Conservation (phyloP, 2,329 filamentous ascomycete genomes). For the Penicillium sclerotigenum region DNA sequence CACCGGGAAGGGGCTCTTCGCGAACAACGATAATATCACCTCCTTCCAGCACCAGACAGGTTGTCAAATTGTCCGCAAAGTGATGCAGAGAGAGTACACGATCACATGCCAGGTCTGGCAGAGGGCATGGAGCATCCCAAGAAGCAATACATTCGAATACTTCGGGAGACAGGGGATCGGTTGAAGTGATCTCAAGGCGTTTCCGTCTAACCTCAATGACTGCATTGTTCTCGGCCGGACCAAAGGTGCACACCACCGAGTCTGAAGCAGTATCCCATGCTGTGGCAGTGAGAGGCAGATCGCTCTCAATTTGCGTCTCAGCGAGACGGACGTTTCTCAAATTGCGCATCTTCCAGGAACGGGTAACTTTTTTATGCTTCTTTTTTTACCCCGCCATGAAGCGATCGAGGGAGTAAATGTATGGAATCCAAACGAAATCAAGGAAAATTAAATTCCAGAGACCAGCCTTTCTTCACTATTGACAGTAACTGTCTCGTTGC, state of each 20-base stretch:
- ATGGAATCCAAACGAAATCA: not conserved
- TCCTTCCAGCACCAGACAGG: conserved; percentile 79
- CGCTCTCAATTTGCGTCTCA: conserved; percentile 58
- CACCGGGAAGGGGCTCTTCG: conserved; percentile 63
- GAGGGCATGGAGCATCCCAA: conserved; percentile 83
- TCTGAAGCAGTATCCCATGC: conserved; percentile 83
- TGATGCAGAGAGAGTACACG: conserved; percentile 76
- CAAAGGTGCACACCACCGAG: conserved; percentile 77
- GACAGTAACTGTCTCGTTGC: not conserved
- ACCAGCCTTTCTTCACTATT: not conserved
- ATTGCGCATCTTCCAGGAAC: conserved; percentile 69
- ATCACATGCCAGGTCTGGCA: conserved; percentile 72
- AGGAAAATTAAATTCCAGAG: not conserved
- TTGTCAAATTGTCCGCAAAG: conserved; percentile 73
- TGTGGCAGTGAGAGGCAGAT: conserved; percentile 66
- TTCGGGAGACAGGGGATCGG: conserved; percentile 41
- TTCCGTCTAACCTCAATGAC: conserved; percentile 68
- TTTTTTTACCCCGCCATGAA: conserved; percentile 38
- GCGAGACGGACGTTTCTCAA: conserved; percentile 73
- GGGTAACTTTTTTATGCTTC: conserved; percentile 23
- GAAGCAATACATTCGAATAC: conserved; percentile 62
- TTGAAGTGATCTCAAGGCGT: conserved; percentile 33
- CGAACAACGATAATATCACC: conserved; percentile 86
- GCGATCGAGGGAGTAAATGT: conserved; percentile 16
- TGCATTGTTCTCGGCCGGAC: conserved; percentile 67